phyloP scores from a whole-genome alignment of 345 rosid genomes.

The Boechera divaricarpa region DNA sequence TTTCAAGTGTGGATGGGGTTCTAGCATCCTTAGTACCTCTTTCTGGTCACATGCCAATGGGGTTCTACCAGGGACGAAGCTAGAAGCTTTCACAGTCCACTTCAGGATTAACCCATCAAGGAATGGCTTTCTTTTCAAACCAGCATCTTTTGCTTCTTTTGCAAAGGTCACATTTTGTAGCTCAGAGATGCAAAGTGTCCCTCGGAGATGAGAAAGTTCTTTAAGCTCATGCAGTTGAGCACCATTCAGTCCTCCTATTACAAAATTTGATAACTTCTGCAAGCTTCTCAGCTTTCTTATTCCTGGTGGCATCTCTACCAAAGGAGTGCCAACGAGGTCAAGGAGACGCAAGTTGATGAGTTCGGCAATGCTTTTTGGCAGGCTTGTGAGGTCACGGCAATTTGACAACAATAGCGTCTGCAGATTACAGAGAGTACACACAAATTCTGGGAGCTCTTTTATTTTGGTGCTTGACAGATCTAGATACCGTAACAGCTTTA shows the following conservation, averaged over 20 bases:
- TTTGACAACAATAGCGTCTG: conserved; percentile 44
- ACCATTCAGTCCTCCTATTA: conserved; percentile 38
- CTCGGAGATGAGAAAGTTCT: conserved; percentile 42
- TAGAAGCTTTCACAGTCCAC: conserved; percentile 40
- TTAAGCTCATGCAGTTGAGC: conserved; percentile 45
- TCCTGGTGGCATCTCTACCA: conserved; percentile 49
- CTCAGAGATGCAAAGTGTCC: conserved; percentile 49
- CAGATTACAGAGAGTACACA: conserved; percentile 45
- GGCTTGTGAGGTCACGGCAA: conserved; percentile 37
- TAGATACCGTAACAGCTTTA: conserved; percentile 46
- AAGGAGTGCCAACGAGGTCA: conserved; percentile 35
- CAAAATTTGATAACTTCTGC: conserved; percentile 46
- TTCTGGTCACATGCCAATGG: conserved; percentile 37
- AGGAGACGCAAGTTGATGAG: conserved; percentile 49
- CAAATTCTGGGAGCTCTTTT: conserved; percentile 43
- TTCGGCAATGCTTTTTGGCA: conserved; percentile 47
- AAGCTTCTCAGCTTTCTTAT: conserved; percentile 44
- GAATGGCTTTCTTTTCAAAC: conserved; percentile 43
- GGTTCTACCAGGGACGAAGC: conserved; percentile 28
- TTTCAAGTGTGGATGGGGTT: conserved; percentile 50
- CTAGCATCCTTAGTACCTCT: conserved; percentile 50
- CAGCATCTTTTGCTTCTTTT: conserved; percentile 46
- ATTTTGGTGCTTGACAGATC: conserved; percentile 47
- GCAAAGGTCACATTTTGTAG: conserved; percentile 43
- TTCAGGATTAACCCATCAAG: conserved; percentile 43